Conservation (phyloP, 2,329 filamentous ascomycete species). For the Ascochyta pisi region DNA sequence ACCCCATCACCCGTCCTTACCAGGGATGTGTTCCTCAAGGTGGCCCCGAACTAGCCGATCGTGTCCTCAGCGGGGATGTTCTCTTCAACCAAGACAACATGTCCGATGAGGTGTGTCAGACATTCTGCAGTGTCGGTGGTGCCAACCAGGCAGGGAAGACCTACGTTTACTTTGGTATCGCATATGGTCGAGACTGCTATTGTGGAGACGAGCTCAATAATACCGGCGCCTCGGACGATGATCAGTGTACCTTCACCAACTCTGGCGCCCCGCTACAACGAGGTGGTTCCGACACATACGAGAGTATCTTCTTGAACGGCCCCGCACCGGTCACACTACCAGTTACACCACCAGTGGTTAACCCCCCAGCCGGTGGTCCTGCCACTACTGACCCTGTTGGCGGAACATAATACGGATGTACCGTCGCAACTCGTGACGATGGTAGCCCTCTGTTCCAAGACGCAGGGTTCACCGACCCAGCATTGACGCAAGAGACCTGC, state of each 20-base stretch:
- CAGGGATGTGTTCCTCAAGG: not conserved
- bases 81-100: not conserved
- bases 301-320: not conserved
- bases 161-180: not conserved
- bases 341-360: too few species aligned
- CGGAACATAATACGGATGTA: not conserved
- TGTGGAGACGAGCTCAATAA: not conserved
- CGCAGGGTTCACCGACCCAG: not conserved
- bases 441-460: too few species aligned
- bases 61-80: not conserved
- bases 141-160: not conserved
- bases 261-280: not conserved
- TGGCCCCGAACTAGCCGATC: too few species aligned
- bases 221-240: not conserved
- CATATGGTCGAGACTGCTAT: not conserved
- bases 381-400: too few species aligned
- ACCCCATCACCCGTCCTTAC: not conserved
- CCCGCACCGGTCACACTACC: not conserved
- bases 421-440: too few species aligned
- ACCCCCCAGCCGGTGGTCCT: too few species aligned
- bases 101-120: not conserved
- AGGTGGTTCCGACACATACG: not conserved
- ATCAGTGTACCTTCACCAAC: not conserved
- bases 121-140: not conserved
- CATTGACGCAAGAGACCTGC: not conserved